These are phyloP conservation scores for Fusarium oxysporum DNA, from an alignment of 2,329 filamentous ascomycete species.

Conservation along the genomic window DNA sequence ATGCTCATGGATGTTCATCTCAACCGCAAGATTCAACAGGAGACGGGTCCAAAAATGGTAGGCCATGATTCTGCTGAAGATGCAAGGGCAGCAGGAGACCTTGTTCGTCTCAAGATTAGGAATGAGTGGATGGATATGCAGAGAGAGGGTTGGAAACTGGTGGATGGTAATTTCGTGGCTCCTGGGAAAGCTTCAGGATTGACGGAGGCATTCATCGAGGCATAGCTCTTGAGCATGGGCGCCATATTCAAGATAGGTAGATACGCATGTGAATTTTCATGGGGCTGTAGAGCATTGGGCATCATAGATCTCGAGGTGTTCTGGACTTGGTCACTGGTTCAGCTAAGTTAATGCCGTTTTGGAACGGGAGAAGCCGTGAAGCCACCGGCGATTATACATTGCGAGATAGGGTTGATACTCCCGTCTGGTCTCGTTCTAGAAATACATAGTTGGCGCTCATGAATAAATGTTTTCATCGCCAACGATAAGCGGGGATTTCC, in stretches of 20 bases:
- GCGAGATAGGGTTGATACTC: slow-evolving; percentile 42
- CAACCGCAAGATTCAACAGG: slow-evolving; percentile 81
- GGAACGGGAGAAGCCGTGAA: background rate
- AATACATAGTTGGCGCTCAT: slow-evolving; percentile 51
- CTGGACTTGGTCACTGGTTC: background rate
- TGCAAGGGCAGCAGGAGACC: slow-evolving; percentile 86
- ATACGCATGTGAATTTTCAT: background rate
- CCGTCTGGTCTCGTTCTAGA: slow-evolving; percentile 47
- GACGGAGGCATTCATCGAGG: slow-evolving; percentile 56
- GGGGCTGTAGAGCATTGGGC: background rate
- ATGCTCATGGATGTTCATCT: slow-evolving; percentile 77
- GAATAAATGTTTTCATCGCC: slow-evolving; percentile 42
- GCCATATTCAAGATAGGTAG: background rate
- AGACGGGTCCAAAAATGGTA: slow-evolving; percentile 58
- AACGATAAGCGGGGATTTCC: slow-evolving; percentile 52
- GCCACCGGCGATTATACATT: slow-evolving; percentile 32
- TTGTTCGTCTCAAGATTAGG: slow-evolving; percentile 78
- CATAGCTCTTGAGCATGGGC: background rate
- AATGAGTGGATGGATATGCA: slow-evolving; percentile 77
- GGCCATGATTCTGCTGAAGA: slow-evolving; percentile 97
- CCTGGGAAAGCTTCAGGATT: slow-evolving; percentile 49
- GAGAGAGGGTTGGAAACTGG: slow-evolving; percentile 73
- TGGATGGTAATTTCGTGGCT: slow-evolving; percentile 60
- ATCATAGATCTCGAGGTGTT: background rate
- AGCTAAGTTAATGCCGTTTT: background rate